Percentiles rank a stretch among this genome's conserved stretches.
phyloP scores from a whole-genome alignment of 805 yeast species.

The Metschnikowia koreensis region DNA sequence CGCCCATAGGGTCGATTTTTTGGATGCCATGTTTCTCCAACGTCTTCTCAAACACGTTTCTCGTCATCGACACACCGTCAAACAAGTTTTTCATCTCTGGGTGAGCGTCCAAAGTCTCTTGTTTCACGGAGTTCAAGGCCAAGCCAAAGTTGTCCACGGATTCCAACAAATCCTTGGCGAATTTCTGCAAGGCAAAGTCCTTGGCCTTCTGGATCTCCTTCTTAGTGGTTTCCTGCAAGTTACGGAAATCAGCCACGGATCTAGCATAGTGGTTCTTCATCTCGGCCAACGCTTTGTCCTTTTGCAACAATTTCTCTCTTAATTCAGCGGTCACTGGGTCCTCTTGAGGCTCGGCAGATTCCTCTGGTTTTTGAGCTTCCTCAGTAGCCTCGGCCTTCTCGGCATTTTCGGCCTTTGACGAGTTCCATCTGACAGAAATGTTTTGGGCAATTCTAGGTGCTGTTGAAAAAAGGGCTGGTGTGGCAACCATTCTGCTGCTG shows the following conservation, averaged over 20 bases:
- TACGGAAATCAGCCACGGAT: constrained; percentile 88
- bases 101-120: constrained; percentile 51
- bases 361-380: constrained; percentile 2
- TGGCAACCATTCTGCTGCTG: constrained; percentile 7
- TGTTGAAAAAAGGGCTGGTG: constrained; percentile 5
- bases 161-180: constrained; percentile 85
- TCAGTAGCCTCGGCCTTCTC: not conserved
- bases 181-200: constrained; percentile 89
- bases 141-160: constrained; percentile 88
- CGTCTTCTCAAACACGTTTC: constrained; percentile 81
- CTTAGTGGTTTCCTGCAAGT: constrained; percentile 86
- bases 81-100: constrained; percentile 59
- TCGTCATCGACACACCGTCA: constrained; percentile 90
- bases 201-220: constrained; percentile 82
- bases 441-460: constrained; percentile 6
- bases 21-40: constrained; percentile 73
- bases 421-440: constrained; percentile 11
- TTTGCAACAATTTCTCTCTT: constrained; percentile 53
- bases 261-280: constrained; percentile 80
- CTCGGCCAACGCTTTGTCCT: constrained; percentile 73
- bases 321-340: constrained; percentile 36
- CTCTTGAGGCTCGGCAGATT: constrained; percentile 10
- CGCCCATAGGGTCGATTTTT: constrained; percentile 81
- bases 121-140: constrained; percentile 71
- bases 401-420: constrained; percentile 9